These are phyloP conservation scores for Fusarium buxicola DNA, from an alignment of 2,329 filamentous ascomycete species.

Conservation along the genomic window DNA sequence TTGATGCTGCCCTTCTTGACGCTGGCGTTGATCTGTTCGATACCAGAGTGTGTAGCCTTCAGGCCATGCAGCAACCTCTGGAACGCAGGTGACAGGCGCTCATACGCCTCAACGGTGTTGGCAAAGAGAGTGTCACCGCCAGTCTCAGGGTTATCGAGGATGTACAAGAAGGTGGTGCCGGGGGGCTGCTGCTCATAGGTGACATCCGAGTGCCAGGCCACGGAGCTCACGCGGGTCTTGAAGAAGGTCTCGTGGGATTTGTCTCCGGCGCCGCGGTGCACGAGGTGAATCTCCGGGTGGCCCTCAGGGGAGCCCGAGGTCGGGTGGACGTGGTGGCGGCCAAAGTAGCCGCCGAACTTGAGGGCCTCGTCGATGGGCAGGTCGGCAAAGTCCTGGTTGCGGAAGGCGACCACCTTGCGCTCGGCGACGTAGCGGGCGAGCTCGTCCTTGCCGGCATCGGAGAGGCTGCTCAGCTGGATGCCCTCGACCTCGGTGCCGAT, in stretches of 20 bases:
- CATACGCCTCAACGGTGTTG: conserved; percentile 84
- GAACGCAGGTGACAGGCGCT: conserved; percentile 82
- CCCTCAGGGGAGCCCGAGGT: conserved; percentile 80
- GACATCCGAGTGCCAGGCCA: conserved; percentile 91
- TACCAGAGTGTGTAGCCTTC: conserved; percentile 82
- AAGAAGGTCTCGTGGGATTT: conserved; percentile 69
- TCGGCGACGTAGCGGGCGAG: conserved; percentile 80
- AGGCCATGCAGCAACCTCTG: conserved; percentile 83
- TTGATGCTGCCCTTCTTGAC: conserved; percentile 75
- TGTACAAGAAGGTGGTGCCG: conserved; percentile 88
- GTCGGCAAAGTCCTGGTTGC: conserved; percentile 78
- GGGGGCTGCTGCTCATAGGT: conserved; percentile 91
- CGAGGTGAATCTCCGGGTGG: conserved; percentile 80
- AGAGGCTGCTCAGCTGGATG: conserved; percentile 77
- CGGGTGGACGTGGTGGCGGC: conserved; percentile 84
- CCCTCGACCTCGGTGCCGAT: conserved; percentile 80
- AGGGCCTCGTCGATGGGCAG: conserved; percentile 77
- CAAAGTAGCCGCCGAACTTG: conserved; percentile 79
- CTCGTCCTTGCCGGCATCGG: conserved; percentile 77
- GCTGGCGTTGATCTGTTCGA: conserved; percentile 81
- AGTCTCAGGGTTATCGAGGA: conserved; percentile 82
- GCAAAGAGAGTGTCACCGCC: conserved; percentile 89
- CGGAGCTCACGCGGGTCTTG: conserved; percentile 76
- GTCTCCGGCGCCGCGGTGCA: conserved; percentile 73
- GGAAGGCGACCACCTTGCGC: conserved; percentile 83